Conservation (phyloP, 2,329 filamentous ascomycete species). For the Claviceps sorghi region DNA sequence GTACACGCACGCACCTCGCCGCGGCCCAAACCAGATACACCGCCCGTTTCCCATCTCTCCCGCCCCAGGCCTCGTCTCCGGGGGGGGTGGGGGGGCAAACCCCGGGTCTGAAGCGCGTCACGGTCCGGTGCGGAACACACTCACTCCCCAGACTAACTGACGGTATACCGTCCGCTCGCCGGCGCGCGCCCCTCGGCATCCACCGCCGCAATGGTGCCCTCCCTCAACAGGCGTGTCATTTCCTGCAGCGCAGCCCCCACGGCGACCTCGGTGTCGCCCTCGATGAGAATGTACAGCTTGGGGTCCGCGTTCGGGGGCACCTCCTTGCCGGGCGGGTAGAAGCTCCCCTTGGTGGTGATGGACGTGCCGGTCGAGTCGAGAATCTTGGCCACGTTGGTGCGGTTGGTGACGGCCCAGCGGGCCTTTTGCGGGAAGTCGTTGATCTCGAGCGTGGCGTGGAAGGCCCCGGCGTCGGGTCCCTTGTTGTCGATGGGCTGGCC, state of each 20-base stretch:
- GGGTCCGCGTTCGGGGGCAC: constrained; percentile 61
- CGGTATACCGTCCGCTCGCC: constrained; percentile 70
- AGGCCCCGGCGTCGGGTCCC: constrained; percentile 89
- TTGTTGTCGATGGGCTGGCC: constrained; percentile 97
- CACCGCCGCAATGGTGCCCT: constrained; percentile 78
- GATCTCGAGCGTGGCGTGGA: constrained; percentile 94
- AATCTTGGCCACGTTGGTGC: constrained; percentile 97
- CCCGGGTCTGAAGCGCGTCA: too few relatives aligned
- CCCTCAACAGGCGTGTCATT: constrained; percentile 72
- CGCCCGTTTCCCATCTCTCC: too few relatives aligned
- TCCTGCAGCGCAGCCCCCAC: constrained; percentile 86
- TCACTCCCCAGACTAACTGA: constrained; percentile 40
- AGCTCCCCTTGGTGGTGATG: constrained; percentile 93
- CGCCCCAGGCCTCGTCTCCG: too few relatives aligned
- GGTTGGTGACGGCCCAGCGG: constrained; percentile 94
- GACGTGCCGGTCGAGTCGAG: constrained; percentile 87
- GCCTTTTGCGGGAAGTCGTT: constrained; percentile 99
- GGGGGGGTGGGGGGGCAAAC: too few relatives aligned
- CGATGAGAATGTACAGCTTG: constrained; percentile 96
- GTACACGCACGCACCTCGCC: too few relatives aligned
- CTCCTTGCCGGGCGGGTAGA: constrained; percentile 70
- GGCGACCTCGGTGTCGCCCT: constrained; percentile 87
- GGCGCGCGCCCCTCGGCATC: constrained; percentile 74
- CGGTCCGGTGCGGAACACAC: too few relatives aligned
- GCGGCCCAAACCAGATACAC: too few relatives aligned